Percentiles rank a stretch among this genome's conserved stretches.
phyloP scores from a whole-genome alignment of 768 basidiomycete species.

The Mycena chlorophos region DNA sequence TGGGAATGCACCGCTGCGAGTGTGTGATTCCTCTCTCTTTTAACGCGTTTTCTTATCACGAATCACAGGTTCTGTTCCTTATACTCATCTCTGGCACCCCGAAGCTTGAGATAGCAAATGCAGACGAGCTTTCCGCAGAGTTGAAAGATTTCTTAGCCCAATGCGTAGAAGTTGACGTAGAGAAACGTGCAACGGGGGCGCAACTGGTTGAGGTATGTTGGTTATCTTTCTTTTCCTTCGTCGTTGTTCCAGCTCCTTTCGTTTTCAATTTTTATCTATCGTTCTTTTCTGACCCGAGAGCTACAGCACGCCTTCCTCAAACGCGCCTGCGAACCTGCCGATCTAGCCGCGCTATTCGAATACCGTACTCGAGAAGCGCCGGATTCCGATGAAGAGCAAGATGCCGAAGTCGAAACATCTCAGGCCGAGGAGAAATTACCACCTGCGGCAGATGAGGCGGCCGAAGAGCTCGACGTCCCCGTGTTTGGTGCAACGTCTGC shows the following conservation, averaged over 20 bases:
- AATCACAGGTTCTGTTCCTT: constrained; percentile 59
- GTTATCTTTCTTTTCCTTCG: background rate
- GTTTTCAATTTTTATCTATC: constrained; percentile 4
- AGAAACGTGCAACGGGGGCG: constrained; percentile 65
- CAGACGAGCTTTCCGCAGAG: constrained; percentile 63
- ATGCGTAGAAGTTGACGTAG: constrained; percentile 76
- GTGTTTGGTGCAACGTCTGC: too few relatives aligned
- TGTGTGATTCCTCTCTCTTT: background rate
- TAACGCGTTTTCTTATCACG: background rate
- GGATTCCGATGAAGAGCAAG: background rate
- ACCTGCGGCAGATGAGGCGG: too few relatives aligned
- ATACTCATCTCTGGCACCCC: constrained; percentile 83
- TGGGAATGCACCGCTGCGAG: constrained; percentile 61
- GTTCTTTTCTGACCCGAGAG: background rate
- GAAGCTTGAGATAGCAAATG: constrained; percentile 61
- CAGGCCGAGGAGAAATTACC: too few relatives aligned
- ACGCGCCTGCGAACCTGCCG: constrained; percentile 57
- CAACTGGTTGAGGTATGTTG: constrained; percentile 56
- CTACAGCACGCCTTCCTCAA: constrained; percentile 69
- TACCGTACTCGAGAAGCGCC: constrained; percentile 19
- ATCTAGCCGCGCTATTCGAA: constrained; percentile 61
- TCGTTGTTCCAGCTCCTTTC: background rate
- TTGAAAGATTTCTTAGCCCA: constrained; percentile 75
- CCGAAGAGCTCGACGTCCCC: too few relatives aligned
- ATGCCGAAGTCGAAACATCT: too few relatives aligned